Conservation (phyloP, 129 eudicot genomes). For the Chrysanthemum makinoi region DNA sequence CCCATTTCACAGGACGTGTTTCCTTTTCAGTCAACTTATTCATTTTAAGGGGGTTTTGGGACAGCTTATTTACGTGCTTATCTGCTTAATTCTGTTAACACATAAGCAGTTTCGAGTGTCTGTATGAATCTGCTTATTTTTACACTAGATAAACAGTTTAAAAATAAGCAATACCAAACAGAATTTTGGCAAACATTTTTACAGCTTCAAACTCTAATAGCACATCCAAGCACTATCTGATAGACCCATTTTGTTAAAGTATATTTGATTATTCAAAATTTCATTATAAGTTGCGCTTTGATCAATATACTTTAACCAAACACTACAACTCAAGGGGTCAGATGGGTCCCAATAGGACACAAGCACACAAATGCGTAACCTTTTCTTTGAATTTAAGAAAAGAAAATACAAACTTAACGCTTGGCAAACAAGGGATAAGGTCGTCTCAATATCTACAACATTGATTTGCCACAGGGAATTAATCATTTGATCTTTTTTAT, state of each 20-base stretch:
- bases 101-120: too few relatives aligned
- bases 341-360: neutral
- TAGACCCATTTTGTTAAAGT: too few relatives aligned
- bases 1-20: neutral
- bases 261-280: neutral
- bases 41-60: too few relatives aligned
- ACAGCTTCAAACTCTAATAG: too few relatives aligned
- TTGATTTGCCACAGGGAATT: slow-evolving; percentile 87
- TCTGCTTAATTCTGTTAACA: too few relatives aligned
- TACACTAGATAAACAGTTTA: too few relatives aligned
- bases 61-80: too few relatives aligned
- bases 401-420: slow-evolving; percentile 47
- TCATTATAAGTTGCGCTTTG: neutral
- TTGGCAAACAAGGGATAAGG: slow-evolving; percentile 85
- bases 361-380: neutral
- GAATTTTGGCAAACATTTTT: too few relatives aligned
- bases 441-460: slow-evolving; percentile 82
- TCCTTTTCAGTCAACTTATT: too few relatives aligned
- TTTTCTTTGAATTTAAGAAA: neutral
- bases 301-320: neutral
- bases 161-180: too few relatives aligned
- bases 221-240: too few relatives aligned
- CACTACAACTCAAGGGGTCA: slow-evolving; percentile 10
- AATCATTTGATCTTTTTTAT: slow-evolving; percentile 72
- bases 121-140: too few relatives aligned